Percentiles rank a stretch among this genome's conserved stretches.
phyloP scores from a whole-genome alignment of 164 flowering plant species.

The Hamamelis virginiana region DNA sequence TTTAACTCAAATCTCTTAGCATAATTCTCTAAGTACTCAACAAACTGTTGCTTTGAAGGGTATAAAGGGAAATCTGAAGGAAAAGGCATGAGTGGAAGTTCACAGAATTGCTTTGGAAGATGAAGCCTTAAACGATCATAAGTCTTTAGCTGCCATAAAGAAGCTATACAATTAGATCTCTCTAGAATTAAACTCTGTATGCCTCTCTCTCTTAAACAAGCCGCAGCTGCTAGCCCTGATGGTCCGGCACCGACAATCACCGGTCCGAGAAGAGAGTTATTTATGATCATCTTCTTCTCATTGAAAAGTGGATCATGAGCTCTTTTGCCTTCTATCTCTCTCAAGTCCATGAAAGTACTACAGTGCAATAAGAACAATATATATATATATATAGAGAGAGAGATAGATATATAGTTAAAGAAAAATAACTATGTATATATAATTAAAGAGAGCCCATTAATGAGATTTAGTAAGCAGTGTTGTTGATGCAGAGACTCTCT shows the following conservation, averaged over 20 bases:
- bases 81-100: slow-evolving; percentile 61
- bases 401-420: background rate
- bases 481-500: background rate
- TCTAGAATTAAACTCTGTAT: slow-evolving; percentile 52
- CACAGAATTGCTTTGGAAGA: slow-evolving; percentile 69
- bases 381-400: slow-evolving; percentile 17
- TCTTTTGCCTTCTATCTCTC: slow-evolving; percentile 57
- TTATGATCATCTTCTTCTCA: background rate
- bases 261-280: slow-evolving; percentile 38
- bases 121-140: slow-evolving; percentile 72
- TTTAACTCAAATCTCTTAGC: slow-evolving; percentile 38
- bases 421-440: too few relatives aligned
- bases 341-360: slow-evolving; percentile 35
- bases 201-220: slow-evolving; percentile 50
- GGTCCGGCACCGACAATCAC: slow-evolving; percentile 81
- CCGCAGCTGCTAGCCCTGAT: slow-evolving; percentile 68
- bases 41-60: slow-evolving; percentile 55
- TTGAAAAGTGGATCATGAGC: slow-evolving; percentile 41
- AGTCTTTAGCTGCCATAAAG: slow-evolving; percentile 67
- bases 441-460: slow-evolving; percentile 14
- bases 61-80: slow-evolving; percentile 59
- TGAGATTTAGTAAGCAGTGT: background rate
- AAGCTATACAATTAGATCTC: slow-evolving; percentile 63
- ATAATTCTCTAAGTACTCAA: slow-evolving; percentile 43
- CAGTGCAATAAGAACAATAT: slow-evolving; percentile 7